phyloP scores from a whole-genome alignment of 179 eudicot species.

The Sideroxylon spinosum region DNA sequence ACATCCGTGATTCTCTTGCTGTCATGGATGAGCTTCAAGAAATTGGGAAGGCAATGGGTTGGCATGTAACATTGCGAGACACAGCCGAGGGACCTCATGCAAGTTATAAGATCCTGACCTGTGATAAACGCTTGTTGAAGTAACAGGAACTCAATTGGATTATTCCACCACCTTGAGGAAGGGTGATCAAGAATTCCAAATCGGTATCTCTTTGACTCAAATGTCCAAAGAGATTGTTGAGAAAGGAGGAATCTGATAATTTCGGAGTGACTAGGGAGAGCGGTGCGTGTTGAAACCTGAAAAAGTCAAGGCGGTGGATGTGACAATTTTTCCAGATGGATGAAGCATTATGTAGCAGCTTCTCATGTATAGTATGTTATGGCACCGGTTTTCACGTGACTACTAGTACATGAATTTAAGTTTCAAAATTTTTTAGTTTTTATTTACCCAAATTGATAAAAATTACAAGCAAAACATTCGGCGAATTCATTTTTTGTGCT shows the following conservation, averaged over 20 bases:
- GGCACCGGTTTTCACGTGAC: background rate
- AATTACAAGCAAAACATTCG: background rate
- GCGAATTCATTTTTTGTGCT: background rate
- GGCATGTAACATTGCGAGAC: slow-evolving; percentile 72
- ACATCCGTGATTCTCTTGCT: slow-evolving; percentile 73
- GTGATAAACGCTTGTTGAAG: slow-evolving; percentile 52
- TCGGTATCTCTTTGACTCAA: background rate
- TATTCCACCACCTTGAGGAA: background rate
- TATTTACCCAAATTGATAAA: background rate
- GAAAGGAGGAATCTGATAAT: background rate
- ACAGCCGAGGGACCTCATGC: slow-evolving; percentile 97
- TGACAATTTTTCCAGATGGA: background rate
- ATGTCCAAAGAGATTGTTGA: background rate
- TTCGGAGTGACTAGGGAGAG: background rate
- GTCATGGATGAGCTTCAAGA: slow-evolving; percentile 73
- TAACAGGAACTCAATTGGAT: background rate
- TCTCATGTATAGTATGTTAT: background rate
- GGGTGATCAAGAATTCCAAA: background rate
- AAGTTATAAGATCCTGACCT: slow-evolving; percentile 60
- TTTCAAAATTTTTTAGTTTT: background rate
- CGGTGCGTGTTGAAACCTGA: background rate
- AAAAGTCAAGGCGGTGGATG: background rate
- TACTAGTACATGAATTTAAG: too few species aligned
- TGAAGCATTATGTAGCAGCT: background rate
- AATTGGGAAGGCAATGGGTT: slow-evolving; percentile 85